Percentiles rank a stretch among this genome's conserved stretches.
Evolutionary conservation across 1,284 basidiomycete species (phyloP).

Genomic region (Taiwanofungus camphoratus): DNA sequence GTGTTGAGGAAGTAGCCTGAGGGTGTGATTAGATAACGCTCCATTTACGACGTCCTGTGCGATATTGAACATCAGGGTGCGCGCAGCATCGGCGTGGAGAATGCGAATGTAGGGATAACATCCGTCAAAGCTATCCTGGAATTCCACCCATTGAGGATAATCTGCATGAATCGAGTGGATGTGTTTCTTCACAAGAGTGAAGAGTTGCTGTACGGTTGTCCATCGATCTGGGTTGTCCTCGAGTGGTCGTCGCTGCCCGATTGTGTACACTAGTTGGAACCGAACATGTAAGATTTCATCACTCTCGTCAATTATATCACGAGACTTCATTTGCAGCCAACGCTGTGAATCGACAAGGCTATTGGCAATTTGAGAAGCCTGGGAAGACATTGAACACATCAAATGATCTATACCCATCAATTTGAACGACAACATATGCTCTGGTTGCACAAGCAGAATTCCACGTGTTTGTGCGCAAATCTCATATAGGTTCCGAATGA

Average conservation of each 20-base stretch:
- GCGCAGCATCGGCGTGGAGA: slow-evolving; percentile 2
- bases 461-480: slow-evolving; percentile 36
- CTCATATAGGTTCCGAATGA: slow-evolving; percentile 28
- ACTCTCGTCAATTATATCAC: slow-evolving; percentile 50
- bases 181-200: slow-evolving; percentile 23
- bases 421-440: slow-evolving; percentile 47
- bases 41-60: slow-evolving; percentile 8
- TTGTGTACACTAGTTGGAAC: slow-evolving; percentile 46
- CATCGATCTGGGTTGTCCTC: slow-evolving; percentile 44
- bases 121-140: slow-evolving; percentile 2
- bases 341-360: slow-evolving; percentile 22
- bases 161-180: slow-evolving; percentile 23
- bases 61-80: background rate
- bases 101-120: slow-evolving; percentile 14
- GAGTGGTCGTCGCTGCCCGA: slow-evolving; percentile 34
- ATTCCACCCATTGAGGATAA: slow-evolving; percentile 3
- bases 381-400: slow-evolving; percentile 9
- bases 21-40: slow-evolving; percentile 5
- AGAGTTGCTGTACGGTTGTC: slow-evolving; percentile 36
- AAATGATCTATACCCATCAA: slow-evolving; percentile 37
- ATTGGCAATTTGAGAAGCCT: background rate
- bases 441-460: slow-evolving; percentile 43
- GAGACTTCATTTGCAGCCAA: slow-evolving; percentile 31
- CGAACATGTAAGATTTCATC: slow-evolving; percentile 45
- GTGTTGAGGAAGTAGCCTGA: slow-evolving; percentile 5